Evolutionary conservation across 768 basidiomycete genomes (phyloP).

Genomic region (Trametes gibbosa): DNA sequence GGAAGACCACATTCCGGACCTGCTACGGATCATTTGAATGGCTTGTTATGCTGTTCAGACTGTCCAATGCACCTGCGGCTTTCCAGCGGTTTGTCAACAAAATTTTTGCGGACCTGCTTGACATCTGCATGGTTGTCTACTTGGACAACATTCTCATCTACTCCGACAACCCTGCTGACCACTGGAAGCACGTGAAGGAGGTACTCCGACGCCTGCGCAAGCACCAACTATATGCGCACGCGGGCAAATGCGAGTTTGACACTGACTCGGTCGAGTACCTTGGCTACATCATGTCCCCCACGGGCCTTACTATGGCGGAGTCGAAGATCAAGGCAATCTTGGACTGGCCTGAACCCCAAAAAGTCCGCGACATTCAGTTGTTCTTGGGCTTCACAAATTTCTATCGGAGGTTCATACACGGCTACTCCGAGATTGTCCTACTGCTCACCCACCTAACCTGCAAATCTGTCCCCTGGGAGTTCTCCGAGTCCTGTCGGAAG

Average conservation of each 20-base stretch:
- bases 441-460: slow-evolving; percentile 31
- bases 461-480: slow-evolving; percentile 26
- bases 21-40: slow-evolving; percentile 34
- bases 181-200: slow-evolving; percentile 14
- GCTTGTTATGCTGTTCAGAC: slow-evolving; percentile 30
- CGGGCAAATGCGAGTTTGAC: slow-evolving; percentile 38
- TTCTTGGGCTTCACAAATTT: slow-evolving; percentile 35
- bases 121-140: slow-evolving; percentile 9
- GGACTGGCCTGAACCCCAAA: slow-evolving; percentile 30
- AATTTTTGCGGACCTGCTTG: slow-evolving; percentile 16
- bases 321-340: slow-evolving; percentile 32
- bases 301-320: slow-evolving; percentile 37
- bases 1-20: slow-evolving; percentile 36
- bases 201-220: slow-evolving; percentile 29
- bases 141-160: slow-evolving; percentile 19
- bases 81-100: slow-evolving; percentile 16
- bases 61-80: slow-evolving; percentile 2
- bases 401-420: slow-evolving; percentile 32
- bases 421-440: slow-evolving; percentile 34
- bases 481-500: slow-evolving; percentile 5
- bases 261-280: slow-evolving; percentile 38
- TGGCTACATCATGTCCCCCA: slow-evolving; percentile 35
- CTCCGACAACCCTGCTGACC: slow-evolving; percentile 14
- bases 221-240: slow-evolving; percentile 28
- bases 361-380: slow-evolving; percentile 30